Percentiles rank a stretch among this genome's conserved stretches.
Evolutionary conservation across 2,329 filamentous ascomycete genomes (phyloP).

Genomic region (Pyrenophora tritici-repentis): DNA sequence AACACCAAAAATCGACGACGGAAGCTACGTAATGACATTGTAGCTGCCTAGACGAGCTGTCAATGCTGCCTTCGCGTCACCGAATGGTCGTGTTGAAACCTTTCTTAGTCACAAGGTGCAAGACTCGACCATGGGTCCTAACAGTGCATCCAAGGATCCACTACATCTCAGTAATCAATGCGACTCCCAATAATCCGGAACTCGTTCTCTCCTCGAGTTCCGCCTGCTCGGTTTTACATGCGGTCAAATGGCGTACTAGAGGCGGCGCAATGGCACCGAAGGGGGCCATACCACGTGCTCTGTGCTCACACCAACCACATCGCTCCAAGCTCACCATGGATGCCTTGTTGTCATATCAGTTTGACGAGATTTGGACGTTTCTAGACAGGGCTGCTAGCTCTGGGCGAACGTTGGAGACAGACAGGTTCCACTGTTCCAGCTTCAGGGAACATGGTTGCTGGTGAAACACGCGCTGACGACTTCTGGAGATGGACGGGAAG

Average conservation of each 20-base stretch:
- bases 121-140: not conserved
- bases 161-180: not conserved
- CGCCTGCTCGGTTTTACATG: slow-evolving; percentile 3
- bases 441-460: slow-evolving; percentile 7
- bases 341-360: not conserved
- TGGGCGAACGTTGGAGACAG: slow-evolving; percentile 1
- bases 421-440: not conserved
- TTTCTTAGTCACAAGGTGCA: not conserved
- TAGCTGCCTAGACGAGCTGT: not conserved
- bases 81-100: not conserved
- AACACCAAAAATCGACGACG: not conserved
- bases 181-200: not conserved
- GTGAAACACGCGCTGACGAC: slow-evolving; percentile 5
- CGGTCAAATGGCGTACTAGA: slow-evolving; percentile 3
- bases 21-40: not conserved
- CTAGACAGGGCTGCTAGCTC: slow-evolving; percentile 1
- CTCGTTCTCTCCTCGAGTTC: not conserved
- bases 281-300: not conserved
- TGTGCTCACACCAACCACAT: not conserved
- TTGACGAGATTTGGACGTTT: not conserved
- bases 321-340: not conserved
- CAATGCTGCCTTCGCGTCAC: not conserved
- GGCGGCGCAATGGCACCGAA: not conserved
- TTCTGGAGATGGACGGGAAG: no score
- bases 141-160: not conserved